Evolutionary conservation across 768 basidiomycete genomes (phyloP), one percentile per base, ranked within the genome.

Genomic region (Phylloporus sp.): DNA sequence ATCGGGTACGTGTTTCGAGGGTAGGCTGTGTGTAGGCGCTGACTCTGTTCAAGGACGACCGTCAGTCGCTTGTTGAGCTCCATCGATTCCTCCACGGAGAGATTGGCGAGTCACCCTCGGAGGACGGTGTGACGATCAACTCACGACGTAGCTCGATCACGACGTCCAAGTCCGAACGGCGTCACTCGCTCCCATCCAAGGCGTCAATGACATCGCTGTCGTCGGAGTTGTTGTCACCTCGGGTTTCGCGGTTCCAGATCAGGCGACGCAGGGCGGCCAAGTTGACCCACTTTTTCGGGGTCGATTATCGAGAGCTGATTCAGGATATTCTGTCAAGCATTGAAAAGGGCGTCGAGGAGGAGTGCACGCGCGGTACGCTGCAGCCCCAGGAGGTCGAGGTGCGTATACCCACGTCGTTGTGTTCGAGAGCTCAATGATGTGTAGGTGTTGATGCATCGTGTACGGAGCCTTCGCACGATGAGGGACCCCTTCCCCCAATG

Each of bases 251-350:
- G 59, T 91, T 92, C 75, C 86, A 91, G 66, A 66, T 77, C 50
- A 83, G 89, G 42, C 75, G 91, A 47, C 74, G 82, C 36, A 75
- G 84, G 52, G 90, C 89, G 5, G 89, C 90, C 55, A 93, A 93
- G 73, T 76, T 93, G 53, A 85, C 86, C 24, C 78, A 85, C 69
- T 92, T 92, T 76, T 93, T 93, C 70, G 90, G 90, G 22, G 91
- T 91, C 36, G 80, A 90, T 65, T 91, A 93, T 67, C 78, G 82
- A 24, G 86, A 88, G 49, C 71, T 92, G 50, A 83, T 92, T 49
- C 76, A 74, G 34, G 86, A 91, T 63, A 80, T 93, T 28, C 68
- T 93, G 56, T 87, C 90, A 57, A 90, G 86, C 46, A 85, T 93
- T 60, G 90, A 91, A 68, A 79, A 72, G 75, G 88, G 64, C 62